Conservation (phyloP, 2,329 filamentous ascomycete genomes). For the Cytospora piceicola region DNA sequence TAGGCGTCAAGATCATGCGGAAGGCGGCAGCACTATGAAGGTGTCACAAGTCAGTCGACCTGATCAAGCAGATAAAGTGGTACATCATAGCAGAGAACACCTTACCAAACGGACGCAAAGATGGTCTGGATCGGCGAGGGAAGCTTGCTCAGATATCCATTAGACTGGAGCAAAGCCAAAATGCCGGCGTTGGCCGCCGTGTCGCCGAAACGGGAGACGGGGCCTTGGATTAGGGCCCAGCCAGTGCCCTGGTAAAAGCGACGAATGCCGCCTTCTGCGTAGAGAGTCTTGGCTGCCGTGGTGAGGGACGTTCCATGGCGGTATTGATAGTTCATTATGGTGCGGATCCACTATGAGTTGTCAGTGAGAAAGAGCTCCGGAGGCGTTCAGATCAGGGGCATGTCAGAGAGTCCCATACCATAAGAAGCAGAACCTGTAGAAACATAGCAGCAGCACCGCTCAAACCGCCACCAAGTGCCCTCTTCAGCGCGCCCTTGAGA, state of each 20-base stretch:
- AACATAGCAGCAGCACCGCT: constrained; percentile 55
- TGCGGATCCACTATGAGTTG: constrained; percentile 46
- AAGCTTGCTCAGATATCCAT: constrained; percentile 48
- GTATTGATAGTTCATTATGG: constrained; percentile 57
- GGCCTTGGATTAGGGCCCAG: constrained; percentile 51
- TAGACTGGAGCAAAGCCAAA: constrained; percentile 51
- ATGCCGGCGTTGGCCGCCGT: constrained; percentile 55
- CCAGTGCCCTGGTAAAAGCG: constrained; percentile 52
- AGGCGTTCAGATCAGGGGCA: not conserved
- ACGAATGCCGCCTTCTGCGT: constrained; percentile 46
- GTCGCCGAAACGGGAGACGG: constrained; percentile 51
- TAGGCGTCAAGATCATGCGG: constrained; percentile 52
- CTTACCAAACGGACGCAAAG: constrained; percentile 51
- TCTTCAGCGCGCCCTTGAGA: constrained; percentile 47
- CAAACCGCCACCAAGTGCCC: constrained; percentile 50
- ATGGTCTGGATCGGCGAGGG: constrained; percentile 50
- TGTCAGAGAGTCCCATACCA: constrained; percentile 41
- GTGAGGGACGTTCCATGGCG: constrained; percentile 50
- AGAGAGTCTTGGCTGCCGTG: constrained; percentile 45
- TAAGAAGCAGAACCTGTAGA: constrained; percentile 51
- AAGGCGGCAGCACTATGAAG: constrained; percentile 47
- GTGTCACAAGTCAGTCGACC: not conserved
- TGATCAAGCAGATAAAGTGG: not conserved
- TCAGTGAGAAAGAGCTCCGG: not conserved
- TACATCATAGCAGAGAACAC: not conserved